Conservation (phyloP, 2,329 filamentous ascomycete species). For the Lasiodiplodia citricola region DNA sequence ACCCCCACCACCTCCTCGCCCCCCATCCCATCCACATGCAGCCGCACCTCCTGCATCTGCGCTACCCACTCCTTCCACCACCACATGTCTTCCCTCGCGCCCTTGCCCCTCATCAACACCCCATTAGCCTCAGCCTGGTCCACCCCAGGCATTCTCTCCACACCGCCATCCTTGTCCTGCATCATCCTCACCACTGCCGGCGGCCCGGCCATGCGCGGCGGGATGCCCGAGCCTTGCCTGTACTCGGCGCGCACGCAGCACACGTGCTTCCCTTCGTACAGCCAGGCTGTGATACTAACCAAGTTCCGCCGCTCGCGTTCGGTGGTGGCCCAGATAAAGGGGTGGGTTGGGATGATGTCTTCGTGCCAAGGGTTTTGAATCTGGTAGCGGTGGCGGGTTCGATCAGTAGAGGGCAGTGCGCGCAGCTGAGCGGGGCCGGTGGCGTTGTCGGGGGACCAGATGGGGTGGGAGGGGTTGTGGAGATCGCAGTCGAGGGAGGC, state of each 20-base stretch:
- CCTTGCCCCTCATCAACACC: no score
- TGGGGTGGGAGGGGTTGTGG: not conserved
- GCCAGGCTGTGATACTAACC: conserved; percentile 23
- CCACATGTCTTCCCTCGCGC: not conserved
- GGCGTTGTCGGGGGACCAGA: not conserved
- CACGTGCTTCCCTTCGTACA: not conserved
- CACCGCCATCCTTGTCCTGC: not conserved
- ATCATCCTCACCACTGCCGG: not conserved
- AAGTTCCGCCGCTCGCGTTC: conserved; percentile 7
- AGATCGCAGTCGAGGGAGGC: not conserved
- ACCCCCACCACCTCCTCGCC: conserved; percentile 34
- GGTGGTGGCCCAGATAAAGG: conserved; percentile 29
- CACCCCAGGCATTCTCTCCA: not conserved
- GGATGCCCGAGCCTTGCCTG: not conserved
- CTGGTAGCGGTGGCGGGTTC: not conserved
- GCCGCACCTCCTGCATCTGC: conserved; percentile 9
- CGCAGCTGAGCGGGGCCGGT: not conserved
- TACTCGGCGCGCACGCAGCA: conserved; percentile 9
- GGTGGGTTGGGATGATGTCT: conserved; percentile 27
- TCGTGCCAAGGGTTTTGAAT: not conserved
- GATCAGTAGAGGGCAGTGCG: not conserved
- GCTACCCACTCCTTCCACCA: conserved; percentile 2
- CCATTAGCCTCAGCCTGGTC: not conserved
- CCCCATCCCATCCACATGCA: conserved; percentile 30
- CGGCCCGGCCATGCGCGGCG: not conserved